Base-by-base conservation (phyloP, 768 basidiomycete species). In the Agaricus sinodeliciosus region DNA sequence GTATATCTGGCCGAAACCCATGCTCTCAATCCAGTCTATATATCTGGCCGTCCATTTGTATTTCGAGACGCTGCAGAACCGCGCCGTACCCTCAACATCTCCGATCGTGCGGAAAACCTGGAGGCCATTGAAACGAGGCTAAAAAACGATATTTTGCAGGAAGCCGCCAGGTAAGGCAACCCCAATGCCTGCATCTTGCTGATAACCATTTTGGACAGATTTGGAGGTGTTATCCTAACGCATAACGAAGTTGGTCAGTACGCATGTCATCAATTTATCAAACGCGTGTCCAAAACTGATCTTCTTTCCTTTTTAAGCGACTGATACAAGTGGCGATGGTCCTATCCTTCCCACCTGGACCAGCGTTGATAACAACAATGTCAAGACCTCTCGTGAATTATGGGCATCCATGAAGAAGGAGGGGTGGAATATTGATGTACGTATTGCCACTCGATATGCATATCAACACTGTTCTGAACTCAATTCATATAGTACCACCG, bases 331-430 rank as follows among this genome's bases (percentile, higher is more conserved):
- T 47, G 87, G 88, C 3, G 82, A 86, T 49, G 90, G 90, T 3
- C 83, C 86, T 0, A 87, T 97, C 59, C 68, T 94, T 1, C 90
- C 93, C 0, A 95, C 91, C 3, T 98, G 95, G 95, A 93, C 94
- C 1, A 79, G 87, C 18, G 90, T 96, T 6, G 94, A 96, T 64
- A 74, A 70, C 18, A 72, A 71, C 15, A 90, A 85, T 57, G 90
- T 98, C n/a, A 80, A 81, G 61, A 97, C 96, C 0, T 85, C 87
- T 7, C 74, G 81, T 44, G 94, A 98, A 64, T 74, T 98, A 8
- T 97, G 89, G 84, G 82, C 82, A 54, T 70, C 75, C 44, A 82
- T 94, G 79, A 84, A 81, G 59, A 67, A 67, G 9, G 78, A 90
- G 45, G 95, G 94, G 9, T 98, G 92, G 92, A 86, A 83, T 60